These are phyloP conservation scores for Phytophthora hybrid DNA, from an alignment of 352 stramenopile genomes.

Conservation along the genomic window DNA sequence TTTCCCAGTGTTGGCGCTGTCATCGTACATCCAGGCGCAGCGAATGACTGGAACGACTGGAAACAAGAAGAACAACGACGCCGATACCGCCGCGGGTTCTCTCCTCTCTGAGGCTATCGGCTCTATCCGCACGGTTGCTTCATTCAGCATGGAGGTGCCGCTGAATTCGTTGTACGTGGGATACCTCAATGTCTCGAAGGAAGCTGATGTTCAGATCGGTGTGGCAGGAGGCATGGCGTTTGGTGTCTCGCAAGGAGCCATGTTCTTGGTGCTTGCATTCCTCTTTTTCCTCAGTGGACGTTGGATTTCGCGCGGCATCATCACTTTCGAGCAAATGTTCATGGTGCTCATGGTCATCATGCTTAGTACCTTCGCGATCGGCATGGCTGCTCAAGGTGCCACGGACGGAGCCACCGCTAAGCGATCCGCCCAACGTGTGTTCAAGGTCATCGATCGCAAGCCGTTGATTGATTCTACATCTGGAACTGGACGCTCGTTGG, in stretches of 20 bases:
- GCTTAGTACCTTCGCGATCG: conserved; percentile 54
- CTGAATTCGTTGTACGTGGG: conserved; percentile 46
- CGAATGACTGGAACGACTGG: conserved; percentile 39
- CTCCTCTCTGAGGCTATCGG: conserved; percentile 54
- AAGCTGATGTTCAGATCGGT: conserved; percentile 53
- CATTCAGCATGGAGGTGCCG: conserved; percentile 59
- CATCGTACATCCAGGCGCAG: conserved; percentile 44
- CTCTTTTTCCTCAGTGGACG: conserved; percentile 78
- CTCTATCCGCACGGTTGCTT: conserved; percentile 65
- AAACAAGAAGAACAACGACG: conserved; percentile 62
- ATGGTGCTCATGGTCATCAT: conserved; percentile 79
- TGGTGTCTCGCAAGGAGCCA: conserved; percentile 76
- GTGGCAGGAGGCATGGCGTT: conserved; percentile 65
- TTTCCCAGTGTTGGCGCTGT: conserved; percentile 41
- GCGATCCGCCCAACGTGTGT: conserved; percentile 43
- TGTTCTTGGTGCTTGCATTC: conserved; percentile 70
- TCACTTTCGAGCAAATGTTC: conserved; percentile 81
- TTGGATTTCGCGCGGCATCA: conserved; percentile 58
- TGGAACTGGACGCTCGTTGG: conserved; percentile 26
- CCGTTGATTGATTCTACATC: conserved; percentile 43
- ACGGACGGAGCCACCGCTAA: conserved; percentile 44
- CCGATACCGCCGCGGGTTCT: conserved; percentile 54
- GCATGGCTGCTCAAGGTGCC: conserved; percentile 45
- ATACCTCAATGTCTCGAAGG: conserved; percentile 44
- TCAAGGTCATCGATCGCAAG: conserved; percentile 48